These are phyloP conservation scores for Austroboletus olivaceoglutinosus DNA, from an alignment of 1,284 basidiomycete species.

Conservation along the genomic window DNA sequence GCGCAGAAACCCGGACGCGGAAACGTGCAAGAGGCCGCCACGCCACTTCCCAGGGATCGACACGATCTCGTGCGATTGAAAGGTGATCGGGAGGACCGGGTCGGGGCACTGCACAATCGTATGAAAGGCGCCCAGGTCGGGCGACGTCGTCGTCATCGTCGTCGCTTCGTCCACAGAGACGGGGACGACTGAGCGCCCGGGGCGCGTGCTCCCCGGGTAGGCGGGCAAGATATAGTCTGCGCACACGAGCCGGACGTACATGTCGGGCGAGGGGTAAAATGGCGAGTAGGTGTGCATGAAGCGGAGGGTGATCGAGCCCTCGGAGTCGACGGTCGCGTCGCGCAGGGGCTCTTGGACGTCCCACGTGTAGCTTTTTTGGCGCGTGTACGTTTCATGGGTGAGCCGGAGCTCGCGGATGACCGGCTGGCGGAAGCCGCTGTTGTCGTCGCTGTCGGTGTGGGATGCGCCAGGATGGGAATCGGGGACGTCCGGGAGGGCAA, in stretches of 20 bases:
- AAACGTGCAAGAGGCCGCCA: constrained; percentile 13
- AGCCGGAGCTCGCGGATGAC: constrained; percentile 20
- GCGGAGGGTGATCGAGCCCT: constrained; percentile 17
- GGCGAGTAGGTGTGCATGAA: constrained; percentile 15
- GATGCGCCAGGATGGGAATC: too few species aligned
- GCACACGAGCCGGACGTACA: constrained; percentile 10
- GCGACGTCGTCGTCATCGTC: not conserved
- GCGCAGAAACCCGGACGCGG: constrained; percentile 17
- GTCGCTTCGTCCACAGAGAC: not conserved
- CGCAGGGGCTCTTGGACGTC: constrained; percentile 9
- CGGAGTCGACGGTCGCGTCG: constrained; percentile 7
- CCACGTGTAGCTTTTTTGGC: constrained; percentile 1
- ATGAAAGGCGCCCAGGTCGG: not conserved
- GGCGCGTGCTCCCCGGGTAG: too few species aligned
- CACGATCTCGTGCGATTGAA: constrained; percentile 10
- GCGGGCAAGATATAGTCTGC: constrained; percentile 16
- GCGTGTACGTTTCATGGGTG: constrained; percentile 15
- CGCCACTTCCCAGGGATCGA: constrained; percentile 11
- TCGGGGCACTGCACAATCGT: constrained; percentile 6
- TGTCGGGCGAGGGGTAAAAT: not conserved
- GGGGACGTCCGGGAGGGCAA: constrained; percentile 15
- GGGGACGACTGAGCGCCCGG: too few species aligned
- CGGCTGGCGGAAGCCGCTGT: not conserved
- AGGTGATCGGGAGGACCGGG: constrained; percentile 12
- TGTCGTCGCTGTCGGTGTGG: not conserved